Conservation (phyloP, 1,284 basidiomycete species). For the Rhodofomes roseus region DNA sequence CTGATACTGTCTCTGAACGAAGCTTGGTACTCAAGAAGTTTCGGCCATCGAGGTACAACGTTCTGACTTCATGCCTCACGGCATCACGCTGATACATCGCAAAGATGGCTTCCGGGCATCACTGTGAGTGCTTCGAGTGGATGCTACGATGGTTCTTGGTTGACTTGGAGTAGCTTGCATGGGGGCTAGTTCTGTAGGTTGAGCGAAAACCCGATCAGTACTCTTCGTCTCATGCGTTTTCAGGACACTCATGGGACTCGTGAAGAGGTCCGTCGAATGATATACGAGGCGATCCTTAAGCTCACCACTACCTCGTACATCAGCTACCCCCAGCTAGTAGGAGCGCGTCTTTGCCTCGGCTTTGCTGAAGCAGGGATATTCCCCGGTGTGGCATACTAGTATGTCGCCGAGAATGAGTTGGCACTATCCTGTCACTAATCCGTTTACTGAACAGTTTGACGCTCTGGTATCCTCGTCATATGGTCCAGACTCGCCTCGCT, state of each 20-base stretch:
- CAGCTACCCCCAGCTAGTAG: conserved; percentile 61
- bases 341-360: conserved; percentile 57
- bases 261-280: conserved; percentile 44
- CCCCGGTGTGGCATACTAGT: conserved; percentile 65
- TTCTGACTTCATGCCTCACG: neutral
- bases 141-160: neutral
- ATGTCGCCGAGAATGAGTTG: conserved; percentile 4
- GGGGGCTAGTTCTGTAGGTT: conserved; percentile 23
- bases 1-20: conserved; percentile 27
- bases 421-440: neutral
- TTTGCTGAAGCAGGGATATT: conserved; percentile 68
- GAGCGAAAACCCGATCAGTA: neutral
- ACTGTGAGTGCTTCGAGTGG: conserved; percentile 15
- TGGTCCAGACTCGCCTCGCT: conserved; percentile 31
- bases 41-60: conserved; percentile 23
- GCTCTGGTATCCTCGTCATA: conserved; percentile 33
- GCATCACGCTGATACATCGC: too few species aligned
- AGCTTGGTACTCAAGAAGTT: conserved; percentile 32
- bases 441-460: conserved; percentile 20
- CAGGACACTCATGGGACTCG: conserved; percentile 63
- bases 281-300: neutral
- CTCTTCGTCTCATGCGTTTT: conserved; percentile 34
- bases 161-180: conserved; percentile 17
- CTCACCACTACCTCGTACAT: neutral
- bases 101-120: conserved; percentile 30